Evolutionary conservation across 2,329 filamentous ascomycete species (phyloP), one percentile per base, ranked within the genome.

Genomic region (Sodiomyces alkalinus): DNA sequence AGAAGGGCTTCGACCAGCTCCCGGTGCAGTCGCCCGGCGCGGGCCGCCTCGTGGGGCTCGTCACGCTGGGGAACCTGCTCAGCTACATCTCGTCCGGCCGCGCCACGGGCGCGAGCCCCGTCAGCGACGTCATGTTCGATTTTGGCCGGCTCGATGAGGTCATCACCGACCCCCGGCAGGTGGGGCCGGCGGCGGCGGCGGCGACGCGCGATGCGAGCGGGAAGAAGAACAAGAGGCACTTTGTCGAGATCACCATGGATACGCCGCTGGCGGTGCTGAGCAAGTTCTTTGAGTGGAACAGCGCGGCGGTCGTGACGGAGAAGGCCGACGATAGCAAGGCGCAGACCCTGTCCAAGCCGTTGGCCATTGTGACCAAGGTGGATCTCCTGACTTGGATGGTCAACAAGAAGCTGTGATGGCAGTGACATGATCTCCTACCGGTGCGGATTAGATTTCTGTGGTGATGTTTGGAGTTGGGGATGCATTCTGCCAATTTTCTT

Each of bases 281-380:
- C 60, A 75, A 80, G 45, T 98, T 98, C 58, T 83, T 96, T 39
- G 85, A 96, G 58, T 96, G 90, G 85, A 96, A 98, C 56, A 90
- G 80, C 41, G 87, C 90, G 1, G 90, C 90, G 0, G 74, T 98
- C 27, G 83, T 98, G 3, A 98, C 87, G 0, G 86, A 96, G 52
- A 66, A 70, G 41, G 59, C 60, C 9, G 56, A 56, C 22, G 65
- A 67, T 32, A 56, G 61, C 30, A 55, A 63, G 34, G 68, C 63
- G 14, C 48, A 57, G 30, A 63, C 45, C n/a, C 51, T 71, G 31
- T 67, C 68, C 25, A 92, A 82, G 62, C 85, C 92, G 2, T 63
- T 90, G 27, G 90, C 83, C 6, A 74, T 98, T 7, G 86, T 92
- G 6, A 96, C 90, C 18, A 98, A 98, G 68, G 90, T 98, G 5